Conservation (phyloP, 176 grass and related monocot species). For the Microstegium vimineum region DNA sequence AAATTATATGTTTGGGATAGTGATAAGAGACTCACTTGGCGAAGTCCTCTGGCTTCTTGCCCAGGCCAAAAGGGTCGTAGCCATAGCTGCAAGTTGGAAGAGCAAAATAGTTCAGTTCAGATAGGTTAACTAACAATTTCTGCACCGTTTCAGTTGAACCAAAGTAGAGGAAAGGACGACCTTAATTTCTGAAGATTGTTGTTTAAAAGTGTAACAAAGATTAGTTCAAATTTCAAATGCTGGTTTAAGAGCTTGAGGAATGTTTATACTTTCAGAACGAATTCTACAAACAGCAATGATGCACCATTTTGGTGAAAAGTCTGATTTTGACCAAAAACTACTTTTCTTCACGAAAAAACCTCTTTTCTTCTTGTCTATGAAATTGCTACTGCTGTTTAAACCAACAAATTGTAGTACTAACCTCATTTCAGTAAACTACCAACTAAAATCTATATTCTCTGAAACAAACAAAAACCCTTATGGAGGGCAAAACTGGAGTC, state of each 20-base stretch:
- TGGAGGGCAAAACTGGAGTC: neutral
- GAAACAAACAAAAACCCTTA: neutral
- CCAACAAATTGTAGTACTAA: neutral
- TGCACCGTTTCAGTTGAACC: neutral
- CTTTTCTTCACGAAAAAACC: neutral
- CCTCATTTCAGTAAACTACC: neutral
- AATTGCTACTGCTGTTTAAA: neutral
- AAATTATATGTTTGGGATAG: neutral
- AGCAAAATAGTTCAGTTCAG: neutral
- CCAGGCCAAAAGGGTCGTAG: constrained; percentile 90
- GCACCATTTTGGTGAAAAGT: neutral
- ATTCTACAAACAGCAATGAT: neutral
- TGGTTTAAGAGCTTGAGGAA: neutral
- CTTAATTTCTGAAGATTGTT: neutral
- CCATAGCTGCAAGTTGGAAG: constrained; percentile 70
- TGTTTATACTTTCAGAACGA: neutral
- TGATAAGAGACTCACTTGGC: constrained; percentile 55
- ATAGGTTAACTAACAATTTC: neutral
- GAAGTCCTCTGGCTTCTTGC: constrained; percentile 98
- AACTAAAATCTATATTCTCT: neutral
- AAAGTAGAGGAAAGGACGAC: neutral
- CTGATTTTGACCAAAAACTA: neutral
- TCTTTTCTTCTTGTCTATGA: neutral
- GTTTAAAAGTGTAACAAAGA: neutral
- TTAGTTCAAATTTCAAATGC: neutral